These are phyloP conservation scores for Kwoniella heveanensis DNA, from an alignment of 768 basidiomycete species.

Conservation along the genomic window DNA sequence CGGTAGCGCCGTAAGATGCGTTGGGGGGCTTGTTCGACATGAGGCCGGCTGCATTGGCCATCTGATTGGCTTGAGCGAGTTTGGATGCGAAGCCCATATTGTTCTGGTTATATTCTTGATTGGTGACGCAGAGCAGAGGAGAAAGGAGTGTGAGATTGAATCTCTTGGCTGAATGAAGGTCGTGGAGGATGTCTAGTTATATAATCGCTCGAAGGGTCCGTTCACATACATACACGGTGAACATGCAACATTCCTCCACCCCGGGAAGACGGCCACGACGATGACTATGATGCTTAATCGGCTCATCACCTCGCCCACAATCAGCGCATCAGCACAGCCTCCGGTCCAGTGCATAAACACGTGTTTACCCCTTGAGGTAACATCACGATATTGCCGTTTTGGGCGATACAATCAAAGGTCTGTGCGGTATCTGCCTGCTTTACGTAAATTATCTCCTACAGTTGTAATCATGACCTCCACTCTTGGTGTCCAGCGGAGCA, in stretches of 20 bases:
- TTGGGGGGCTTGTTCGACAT: conserved; percentile 32
- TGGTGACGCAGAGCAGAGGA: too few relatives aligned
- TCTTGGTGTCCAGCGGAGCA: background rate
- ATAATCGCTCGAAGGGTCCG: too few relatives aligned
- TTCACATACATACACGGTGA: too few relatives aligned
- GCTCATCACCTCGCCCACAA: background rate
- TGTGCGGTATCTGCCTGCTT: background rate
- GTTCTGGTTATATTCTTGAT: background rate
- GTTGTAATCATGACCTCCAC: background rate
- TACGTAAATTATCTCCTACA: too few relatives aligned
- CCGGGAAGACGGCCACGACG: background rate
- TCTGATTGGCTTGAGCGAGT: conserved; percentile 32
- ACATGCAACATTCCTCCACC: background rate
- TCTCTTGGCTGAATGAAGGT: background rate
- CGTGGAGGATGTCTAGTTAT: too few relatives aligned
- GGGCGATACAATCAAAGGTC: background rate
- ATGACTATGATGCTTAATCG: background rate
- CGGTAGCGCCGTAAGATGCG: conserved; percentile 23
- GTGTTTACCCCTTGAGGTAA: background rate
- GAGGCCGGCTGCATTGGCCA: conserved; percentile 25
- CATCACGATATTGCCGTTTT: background rate
- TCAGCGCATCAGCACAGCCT: background rate
- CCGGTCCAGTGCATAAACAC: background rate
- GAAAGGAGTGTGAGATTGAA: background rate
- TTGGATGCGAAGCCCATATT: conserved; percentile 38